Conservation (phyloP, 2,329 filamentous ascomycete genomes). For the Claviceps capensis region DNA sequence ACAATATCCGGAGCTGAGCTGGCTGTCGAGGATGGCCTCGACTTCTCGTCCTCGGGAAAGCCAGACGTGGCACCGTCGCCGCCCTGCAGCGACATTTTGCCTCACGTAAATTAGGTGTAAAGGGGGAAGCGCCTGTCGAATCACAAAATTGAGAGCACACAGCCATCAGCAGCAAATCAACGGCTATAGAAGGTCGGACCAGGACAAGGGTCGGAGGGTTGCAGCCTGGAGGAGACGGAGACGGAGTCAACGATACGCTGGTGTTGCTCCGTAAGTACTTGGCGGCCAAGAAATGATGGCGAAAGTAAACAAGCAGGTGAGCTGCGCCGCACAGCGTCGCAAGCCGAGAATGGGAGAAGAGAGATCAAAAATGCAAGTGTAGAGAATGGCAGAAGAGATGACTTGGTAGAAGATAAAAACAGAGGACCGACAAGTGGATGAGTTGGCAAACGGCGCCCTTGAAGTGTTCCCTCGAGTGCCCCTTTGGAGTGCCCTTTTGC, state of each 20-base stretch:
- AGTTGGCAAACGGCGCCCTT: background rate
- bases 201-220: background rate
- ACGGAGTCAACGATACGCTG: background rate
- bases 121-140: background rate
- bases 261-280: background rate
- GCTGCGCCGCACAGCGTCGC: conserved; percentile 4
- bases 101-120: conserved; percentile 4
- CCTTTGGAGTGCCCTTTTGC: no score
- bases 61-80: conserved; percentile 16
- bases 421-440: background rate
- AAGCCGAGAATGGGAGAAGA: background rate
- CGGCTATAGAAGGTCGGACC: background rate
- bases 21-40: conserved; percentile 17
- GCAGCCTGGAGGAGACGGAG: background rate
- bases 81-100: conserved; percentile 22
- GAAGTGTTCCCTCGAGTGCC: background rate
- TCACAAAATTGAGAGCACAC: conserved; percentile 1
- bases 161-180: conserved; percentile 6
- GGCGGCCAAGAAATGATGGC: background rate
- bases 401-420: background rate
- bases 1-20: conserved; percentile 17
- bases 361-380: conserved; percentile 1
- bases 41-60: conserved; percentile 11
- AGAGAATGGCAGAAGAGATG: conserved; percentile 1
- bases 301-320: background rate